These are phyloP conservation scores for Breviolum minutum DNA, from an alignment of 73 alveolate species.

Conservation along the genomic window DNA sequence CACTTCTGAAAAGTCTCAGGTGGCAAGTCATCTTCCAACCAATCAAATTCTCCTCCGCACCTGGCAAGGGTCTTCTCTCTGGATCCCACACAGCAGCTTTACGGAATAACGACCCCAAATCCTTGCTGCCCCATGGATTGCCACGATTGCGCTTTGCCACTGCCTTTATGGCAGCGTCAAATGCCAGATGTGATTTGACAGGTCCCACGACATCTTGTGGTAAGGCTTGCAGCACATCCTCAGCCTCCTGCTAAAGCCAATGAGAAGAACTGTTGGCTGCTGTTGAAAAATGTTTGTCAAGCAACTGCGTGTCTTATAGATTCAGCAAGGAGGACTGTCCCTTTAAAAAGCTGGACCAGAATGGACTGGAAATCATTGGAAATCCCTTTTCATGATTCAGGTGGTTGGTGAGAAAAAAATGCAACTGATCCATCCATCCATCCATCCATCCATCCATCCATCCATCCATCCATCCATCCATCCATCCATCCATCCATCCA, in stretches of 20 bases:
- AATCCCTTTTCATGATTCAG: too few species aligned
- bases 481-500: too few species aligned
- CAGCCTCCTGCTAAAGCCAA: not conserved
- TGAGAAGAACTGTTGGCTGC: not conserved
- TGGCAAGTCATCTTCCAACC: not conserved
- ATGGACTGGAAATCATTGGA: too few species aligned
- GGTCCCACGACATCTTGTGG: slow-evolving; percentile 14
- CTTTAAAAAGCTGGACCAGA: too few species aligned
- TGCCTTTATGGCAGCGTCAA: not conserved
- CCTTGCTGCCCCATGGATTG: not conserved
- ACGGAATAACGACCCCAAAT: not conserved
- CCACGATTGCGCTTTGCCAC: not conserved
- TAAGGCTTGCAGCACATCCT: not conserved
- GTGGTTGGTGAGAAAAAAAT: too few species aligned
- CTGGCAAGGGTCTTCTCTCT: not conserved
- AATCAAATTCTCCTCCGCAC: not conserved
- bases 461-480: too few species aligned
- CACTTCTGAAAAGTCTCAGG: not conserved
- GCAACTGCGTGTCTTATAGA: too few species aligned
- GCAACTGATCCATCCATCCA: too few species aligned
- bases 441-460: too few species aligned
- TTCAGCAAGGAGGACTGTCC: too few species aligned
- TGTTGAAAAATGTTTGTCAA: not conserved
- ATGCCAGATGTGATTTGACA: not conserved
- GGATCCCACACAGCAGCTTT: slow-evolving; percentile 13